Conservation (phyloP, 345 rosid species). For the Arabidopsis suecica region DNA sequence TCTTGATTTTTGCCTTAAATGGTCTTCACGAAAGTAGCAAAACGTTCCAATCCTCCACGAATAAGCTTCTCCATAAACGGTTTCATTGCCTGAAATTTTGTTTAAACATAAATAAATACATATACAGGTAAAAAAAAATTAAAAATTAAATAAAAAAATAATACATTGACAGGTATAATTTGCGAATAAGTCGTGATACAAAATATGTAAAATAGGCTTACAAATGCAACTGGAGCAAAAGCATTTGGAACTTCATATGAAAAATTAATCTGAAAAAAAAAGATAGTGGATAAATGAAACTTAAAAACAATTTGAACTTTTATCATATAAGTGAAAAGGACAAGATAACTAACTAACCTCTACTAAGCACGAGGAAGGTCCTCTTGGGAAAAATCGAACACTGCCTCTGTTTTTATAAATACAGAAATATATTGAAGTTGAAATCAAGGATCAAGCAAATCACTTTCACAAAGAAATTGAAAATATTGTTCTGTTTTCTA, state of each 20-base stretch:
- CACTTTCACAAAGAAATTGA: neutral
- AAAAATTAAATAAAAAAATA: too few species aligned
- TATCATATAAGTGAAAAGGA: neutral
- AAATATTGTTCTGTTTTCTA: neutral
- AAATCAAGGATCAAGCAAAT: neutral
- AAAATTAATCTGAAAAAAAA: conserved; percentile 71
- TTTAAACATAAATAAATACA: neutral
- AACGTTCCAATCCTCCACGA: conserved; percentile 65
- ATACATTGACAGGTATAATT: neutral
- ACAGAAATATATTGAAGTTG: neutral
- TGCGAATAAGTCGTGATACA: neutral
- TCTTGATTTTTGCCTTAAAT: conserved; percentile 17
- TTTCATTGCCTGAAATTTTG: conserved; percentile 61
- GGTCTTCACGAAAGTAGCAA: conserved; percentile 50
- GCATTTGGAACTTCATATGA: conserved; percentile 89
- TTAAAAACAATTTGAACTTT: neutral
- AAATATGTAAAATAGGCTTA: conserved; percentile 48
- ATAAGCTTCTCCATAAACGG: conserved; percentile 81
- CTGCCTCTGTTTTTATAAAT: conserved; percentile 65
- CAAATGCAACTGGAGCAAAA: conserved; percentile 78
- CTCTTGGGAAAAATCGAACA: conserved; percentile 85
- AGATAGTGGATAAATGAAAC: neutral
- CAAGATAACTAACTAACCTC: conserved; percentile 57
- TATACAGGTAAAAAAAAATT: too few species aligned
- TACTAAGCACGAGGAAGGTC: conserved; percentile 72